phyloP scores from a whole-genome alignment of 371 early-diverging fungal species.

The Sporodiniella umbellata region DNA sequence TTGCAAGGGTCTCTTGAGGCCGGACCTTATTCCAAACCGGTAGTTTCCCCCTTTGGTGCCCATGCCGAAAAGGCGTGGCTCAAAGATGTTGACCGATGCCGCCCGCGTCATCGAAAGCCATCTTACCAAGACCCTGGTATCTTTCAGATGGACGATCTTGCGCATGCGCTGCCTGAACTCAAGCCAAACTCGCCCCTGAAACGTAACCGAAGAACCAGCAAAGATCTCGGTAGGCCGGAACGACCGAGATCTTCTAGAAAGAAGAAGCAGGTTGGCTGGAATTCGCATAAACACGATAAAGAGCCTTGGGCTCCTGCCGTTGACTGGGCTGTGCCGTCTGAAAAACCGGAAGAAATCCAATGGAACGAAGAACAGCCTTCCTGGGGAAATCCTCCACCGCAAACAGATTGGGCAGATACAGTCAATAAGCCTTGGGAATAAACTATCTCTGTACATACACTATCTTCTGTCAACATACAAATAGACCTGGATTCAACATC shows the following conservation, averaged over 20 bases:
- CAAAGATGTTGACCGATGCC: slow-evolving; percentile 9
- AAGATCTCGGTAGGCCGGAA: slow-evolving; percentile 3
- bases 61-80: slow-evolving; percentile 18
- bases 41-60: slow-evolving; percentile 27
- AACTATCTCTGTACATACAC: neutral
- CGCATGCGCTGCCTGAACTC: neutral
- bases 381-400: slow-evolving; percentile 15
- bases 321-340: slow-evolving; percentile 18
- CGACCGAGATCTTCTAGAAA: slow-evolving; percentile 11
- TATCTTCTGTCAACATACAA: no score
- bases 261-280: slow-evolving; percentile 25
- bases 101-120: slow-evolving; percentile 6
- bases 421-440: slow-evolving; percentile 21
- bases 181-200: neutral
- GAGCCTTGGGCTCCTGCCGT: slow-evolving; percentile 22
- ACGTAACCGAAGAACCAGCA: slow-evolving; percentile 5
- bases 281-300: slow-evolving; percentile 25
- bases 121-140: slow-evolving; percentile 7
- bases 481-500: neutral
- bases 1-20: slow-evolving; percentile 34
- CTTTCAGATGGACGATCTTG: slow-evolving; percentile 3
- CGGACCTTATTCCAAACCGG: slow-evolving; percentile 18
- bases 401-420: slow-evolving; percentile 17
- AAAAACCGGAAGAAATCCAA: slow-evolving; percentile 5
- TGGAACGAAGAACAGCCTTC: neutral